Percentiles rank a stretch among this genome's conserved stretches.
Conservation (phyloP, 148 eudicot species). For the Camellia sinensis region DNA sequence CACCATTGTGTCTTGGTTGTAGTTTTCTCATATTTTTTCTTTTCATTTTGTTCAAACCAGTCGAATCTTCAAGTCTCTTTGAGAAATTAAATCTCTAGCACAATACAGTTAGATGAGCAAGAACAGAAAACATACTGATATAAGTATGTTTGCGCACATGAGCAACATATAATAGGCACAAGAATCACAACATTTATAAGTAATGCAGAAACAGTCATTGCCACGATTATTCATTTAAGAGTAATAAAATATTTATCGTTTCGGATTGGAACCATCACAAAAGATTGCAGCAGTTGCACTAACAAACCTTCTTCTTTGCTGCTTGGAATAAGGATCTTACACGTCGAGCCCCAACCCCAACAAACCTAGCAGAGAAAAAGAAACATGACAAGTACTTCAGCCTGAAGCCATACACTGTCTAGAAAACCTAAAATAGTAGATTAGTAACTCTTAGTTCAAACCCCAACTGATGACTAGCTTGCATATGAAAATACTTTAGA, state of each 20-base stretch:
- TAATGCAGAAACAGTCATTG: background rate
- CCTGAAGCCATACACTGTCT: background rate
- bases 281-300: background rate
- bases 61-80: background rate
- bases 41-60: background rate
- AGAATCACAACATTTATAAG: background rate
- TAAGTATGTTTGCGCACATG: background rate
- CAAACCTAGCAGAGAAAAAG: slow-evolving; percentile 60
- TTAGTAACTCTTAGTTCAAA: background rate
- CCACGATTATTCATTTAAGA: background rate
- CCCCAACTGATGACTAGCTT: no score
- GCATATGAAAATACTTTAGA: no score
- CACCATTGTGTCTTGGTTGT: no score
- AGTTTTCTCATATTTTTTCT: background rate
- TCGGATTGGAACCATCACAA: background rate
- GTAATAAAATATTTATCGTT: background rate
- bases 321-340: slow-evolving; percentile 98
- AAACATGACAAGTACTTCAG: slow-evolving; percentile 16
- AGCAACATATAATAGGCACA: background rate
- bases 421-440: background rate
- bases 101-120: background rate
- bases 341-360: slow-evolving; percentile 99
- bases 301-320: slow-evolving; percentile 88
- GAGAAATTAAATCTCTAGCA: background rate
- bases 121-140: background rate